Conservation (phyloP, 257 asterid species). For the Nicotiana tabacum region DNA sequence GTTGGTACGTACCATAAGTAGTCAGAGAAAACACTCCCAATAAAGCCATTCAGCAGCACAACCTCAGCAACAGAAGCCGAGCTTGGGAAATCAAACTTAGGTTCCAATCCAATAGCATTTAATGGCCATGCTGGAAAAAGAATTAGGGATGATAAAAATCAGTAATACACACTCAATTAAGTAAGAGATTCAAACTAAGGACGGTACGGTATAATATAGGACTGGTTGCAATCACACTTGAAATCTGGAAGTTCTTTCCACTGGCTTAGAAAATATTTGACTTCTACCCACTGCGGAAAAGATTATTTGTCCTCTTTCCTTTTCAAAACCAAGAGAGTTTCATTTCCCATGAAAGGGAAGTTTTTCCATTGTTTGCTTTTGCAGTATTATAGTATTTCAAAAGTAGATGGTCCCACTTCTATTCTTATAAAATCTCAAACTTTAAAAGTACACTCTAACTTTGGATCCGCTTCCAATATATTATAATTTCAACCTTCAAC, state of each 20-base stretch:
- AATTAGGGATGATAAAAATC: neutral
- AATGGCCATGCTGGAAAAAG: conserved; percentile 60
- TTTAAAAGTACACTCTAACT: neutral
- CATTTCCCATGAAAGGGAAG: neutral
- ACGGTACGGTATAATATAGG: neutral
- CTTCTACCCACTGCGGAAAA: neutral
- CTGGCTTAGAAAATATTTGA: neutral
- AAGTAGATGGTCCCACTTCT: neutral
- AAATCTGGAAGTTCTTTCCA: neutral
- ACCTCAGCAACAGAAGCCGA: conserved; percentile 51
- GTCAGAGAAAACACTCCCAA: conserved; percentile 77
- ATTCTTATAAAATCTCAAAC: neutral
- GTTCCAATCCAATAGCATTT: conserved; percentile 66
- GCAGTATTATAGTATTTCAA: neutral
- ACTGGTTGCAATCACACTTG: neutral
- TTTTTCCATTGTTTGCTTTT: neutral
- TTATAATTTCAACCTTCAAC: neutral
- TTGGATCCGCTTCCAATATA: neutral
- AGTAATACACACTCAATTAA: neutral
- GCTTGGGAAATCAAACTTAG: conserved; percentile 58
- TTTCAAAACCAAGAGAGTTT: neutral
- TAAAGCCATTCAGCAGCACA: conserved; percentile 55
- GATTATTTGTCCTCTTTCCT: neutral
- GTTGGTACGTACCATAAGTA: conserved; percentile 51
- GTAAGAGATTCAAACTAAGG: neutral